These are phyloP conservation scores for Daldinia vernicosa DNA, from an alignment of 495 filamentous ascomycete species.

Conservation along the genomic window DNA sequence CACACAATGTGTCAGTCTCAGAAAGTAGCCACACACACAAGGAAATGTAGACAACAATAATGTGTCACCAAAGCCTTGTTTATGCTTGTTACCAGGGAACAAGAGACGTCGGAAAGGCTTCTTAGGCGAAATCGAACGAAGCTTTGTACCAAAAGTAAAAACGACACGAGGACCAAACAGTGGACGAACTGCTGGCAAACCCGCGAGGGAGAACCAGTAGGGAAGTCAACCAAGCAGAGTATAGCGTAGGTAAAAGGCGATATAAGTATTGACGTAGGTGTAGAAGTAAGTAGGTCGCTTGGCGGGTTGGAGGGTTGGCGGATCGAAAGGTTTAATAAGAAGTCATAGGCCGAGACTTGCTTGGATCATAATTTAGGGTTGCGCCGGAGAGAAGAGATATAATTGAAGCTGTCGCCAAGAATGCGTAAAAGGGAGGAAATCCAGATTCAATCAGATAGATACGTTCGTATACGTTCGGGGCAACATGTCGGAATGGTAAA, in stretches of 20 bases:
- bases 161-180: neutral
- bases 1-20: conserved; percentile 14
- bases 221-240: neutral
- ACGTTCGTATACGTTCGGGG: conserved; percentile 8
- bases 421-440: conserved; percentile 6
- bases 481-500: conserved; percentile 13
- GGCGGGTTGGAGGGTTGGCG: neutral
- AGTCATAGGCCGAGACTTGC: neutral
- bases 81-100: too few relatives aligned
- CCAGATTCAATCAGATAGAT: conserved; percentile 23
- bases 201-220: neutral
- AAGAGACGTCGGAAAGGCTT: neutral
- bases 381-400: conserved; percentile 5
- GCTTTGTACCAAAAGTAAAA: neutral
- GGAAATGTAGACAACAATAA: neutral
- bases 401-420: conserved; percentile 7
- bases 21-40: conserved; percentile 18
- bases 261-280: neutral
- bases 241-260: neutral
- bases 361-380: conserved; percentile 8
- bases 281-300: neutral
- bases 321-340: neutral
- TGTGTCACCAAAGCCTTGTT: neutral
- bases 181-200: conserved; percentile 1
- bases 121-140: neutral